Evolutionary conservation across 495 filamentous ascomycete species (phyloP).

Genomic region (Aspergillus leporis): DNA sequence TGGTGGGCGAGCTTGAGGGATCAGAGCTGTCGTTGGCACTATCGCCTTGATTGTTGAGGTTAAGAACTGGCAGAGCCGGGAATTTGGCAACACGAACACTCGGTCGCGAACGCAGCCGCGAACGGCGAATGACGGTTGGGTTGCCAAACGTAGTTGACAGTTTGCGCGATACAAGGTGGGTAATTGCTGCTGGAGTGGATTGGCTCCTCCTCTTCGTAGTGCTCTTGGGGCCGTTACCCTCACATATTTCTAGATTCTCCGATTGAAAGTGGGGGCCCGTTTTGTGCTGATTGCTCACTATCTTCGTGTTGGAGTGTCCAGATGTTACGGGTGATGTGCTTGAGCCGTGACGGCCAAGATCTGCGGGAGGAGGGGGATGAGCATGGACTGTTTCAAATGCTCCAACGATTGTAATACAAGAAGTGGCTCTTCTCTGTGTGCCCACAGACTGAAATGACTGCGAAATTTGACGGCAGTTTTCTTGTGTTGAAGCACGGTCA

Average conservation of each 20-base stretch:
- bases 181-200: conserved; percentile 31
- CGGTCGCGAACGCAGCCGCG: conserved; percentile 44
- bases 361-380: neutral
- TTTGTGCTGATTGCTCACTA: neutral
- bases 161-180: conserved; percentile 49
- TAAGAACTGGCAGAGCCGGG: conserved; percentile 8
- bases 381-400: neutral
- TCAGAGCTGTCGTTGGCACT: conserved; percentile 39
- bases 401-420: neutral
- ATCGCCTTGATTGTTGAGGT: conserved; percentile 26
- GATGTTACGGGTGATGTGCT: neutral
- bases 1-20: conserved; percentile 39
- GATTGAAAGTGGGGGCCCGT: neutral
- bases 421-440: neutral
- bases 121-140: conserved; percentile 56
- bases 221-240: conserved; percentile 1
- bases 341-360: neutral
- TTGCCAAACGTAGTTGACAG: conserved; percentile 51
- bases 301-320: neutral
- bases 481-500: neutral
- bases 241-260: neutral
- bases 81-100: conserved; percentile 34
- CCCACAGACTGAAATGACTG: neutral
- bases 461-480: neutral
- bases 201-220: conserved; percentile 18